Conservation (phyloP, 441 rosid species). For the Bruguiera hainesii region DNA sequence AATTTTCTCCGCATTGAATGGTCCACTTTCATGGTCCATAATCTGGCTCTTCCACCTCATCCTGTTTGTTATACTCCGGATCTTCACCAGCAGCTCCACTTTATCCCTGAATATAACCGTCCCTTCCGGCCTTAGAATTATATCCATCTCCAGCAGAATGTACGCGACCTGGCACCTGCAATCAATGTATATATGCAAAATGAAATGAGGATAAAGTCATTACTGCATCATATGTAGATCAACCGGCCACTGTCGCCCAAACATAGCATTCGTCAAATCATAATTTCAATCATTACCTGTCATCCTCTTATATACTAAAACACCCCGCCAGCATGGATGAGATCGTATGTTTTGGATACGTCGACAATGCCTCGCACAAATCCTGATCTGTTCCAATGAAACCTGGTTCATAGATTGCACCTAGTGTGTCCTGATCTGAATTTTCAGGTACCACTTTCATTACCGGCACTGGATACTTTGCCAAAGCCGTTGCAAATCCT, state of each 20-base stretch:
- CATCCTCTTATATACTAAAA: constrained; percentile 70
- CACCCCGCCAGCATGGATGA: constrained; percentile 68
- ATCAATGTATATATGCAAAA: not conserved
- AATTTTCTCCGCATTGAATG: constrained; percentile 91
- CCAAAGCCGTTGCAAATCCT: constrained; percentile 79
- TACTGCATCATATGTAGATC: not conserved
- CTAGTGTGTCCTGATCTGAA: constrained; percentile 62
- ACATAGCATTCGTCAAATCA: not conserved
- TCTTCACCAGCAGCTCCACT: constrained; percentile 71
- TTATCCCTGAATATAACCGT: constrained; percentile 82
- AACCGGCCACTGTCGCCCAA: not conserved
- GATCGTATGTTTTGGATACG: constrained; percentile 86
- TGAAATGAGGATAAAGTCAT: no score
- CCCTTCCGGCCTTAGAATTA: constrained; percentile 91
- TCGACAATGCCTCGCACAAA: constrained; percentile 96
- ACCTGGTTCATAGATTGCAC: constrained; percentile 73
- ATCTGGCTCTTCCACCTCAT: constrained; percentile 89
- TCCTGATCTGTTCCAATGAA: constrained; percentile 77
- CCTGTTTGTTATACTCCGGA: constrained; percentile 64
- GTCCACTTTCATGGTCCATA: constrained; percentile 92
- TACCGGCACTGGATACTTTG: constrained; percentile 71
- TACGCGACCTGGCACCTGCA: constrained; percentile 74
- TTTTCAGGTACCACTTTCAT: constrained; percentile 81
- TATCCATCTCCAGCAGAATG: constrained; percentile 92
- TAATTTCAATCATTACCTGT: constrained; percentile 35